Percentiles rank a stretch among this genome's conserved stretches.
Conservation (phyloP, 2,329 filamentous ascomycete species). For the Colletotrichum neosansevieriae region DNA sequence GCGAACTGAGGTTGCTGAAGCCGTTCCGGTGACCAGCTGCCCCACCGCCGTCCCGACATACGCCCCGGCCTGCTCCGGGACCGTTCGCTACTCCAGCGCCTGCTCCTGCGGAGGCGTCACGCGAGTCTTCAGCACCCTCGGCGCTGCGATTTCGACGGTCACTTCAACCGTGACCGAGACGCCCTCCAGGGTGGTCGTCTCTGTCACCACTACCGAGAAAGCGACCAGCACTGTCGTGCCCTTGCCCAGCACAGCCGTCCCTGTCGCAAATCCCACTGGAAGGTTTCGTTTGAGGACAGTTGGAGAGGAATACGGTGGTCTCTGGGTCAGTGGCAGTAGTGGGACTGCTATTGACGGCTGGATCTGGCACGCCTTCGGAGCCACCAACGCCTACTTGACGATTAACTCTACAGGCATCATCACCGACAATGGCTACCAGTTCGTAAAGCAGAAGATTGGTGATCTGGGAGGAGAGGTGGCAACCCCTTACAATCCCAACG, state of each 20-base stretch:
- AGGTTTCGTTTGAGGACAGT: no score
- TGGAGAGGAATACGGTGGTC: no score
- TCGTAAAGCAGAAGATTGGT: not conserved
- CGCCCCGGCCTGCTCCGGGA: conserved; percentile 43
- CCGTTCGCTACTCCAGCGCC: conserved; percentile 43
- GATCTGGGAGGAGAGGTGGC: not conserved
- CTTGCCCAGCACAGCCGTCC: no score
- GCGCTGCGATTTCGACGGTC: not conserved
- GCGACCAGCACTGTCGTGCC: no score
- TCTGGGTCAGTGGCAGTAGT: no score
- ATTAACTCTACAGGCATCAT: not conserved
- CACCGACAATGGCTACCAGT: not conserved
- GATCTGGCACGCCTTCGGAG: no score
- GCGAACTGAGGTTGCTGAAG: not conserved
- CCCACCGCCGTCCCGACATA: conserved; percentile 41
- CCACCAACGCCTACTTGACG: not conserved
- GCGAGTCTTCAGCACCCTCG: conserved; percentile 26
- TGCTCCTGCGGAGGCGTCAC: conserved; percentile 46
- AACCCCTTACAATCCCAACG: no score
- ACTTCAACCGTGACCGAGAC: conserved; percentile 5
- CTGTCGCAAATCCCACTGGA: no score
- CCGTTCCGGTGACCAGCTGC: not conserved
- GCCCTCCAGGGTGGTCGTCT: not conserved
- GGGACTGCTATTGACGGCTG: no score
- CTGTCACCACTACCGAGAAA: not conserved